These are phyloP conservation scores for Vicia sativa DNA, from an alignment of 306 rosid species.

Conservation along the genomic window DNA sequence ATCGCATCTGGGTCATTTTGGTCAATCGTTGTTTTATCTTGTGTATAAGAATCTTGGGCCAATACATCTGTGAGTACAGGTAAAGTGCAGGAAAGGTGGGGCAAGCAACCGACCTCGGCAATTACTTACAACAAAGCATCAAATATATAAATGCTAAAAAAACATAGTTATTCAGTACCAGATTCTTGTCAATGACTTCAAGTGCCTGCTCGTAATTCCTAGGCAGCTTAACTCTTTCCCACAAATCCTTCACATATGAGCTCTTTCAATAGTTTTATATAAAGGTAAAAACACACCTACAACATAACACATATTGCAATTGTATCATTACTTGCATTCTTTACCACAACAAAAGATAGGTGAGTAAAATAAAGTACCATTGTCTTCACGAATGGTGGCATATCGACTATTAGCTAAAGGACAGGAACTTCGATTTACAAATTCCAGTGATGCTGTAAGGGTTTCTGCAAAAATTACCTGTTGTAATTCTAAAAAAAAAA, in stretches of 20 bases:
- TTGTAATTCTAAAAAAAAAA: constrained; percentile 52
- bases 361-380: constrained; percentile 49
- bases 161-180: no score
- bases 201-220: constrained; percentile 87
- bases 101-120: constrained; percentile 26
- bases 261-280: constrained; percentile 92
- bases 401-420: constrained; percentile 96
- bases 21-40: constrained; percentile 88
- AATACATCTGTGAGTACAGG: constrained; percentile 72
- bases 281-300: constrained; percentile 92
- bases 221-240: constrained; percentile 96
- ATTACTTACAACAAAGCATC: constrained; percentile 16
- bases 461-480: constrained; percentile 84
- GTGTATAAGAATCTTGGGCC: constrained; percentile 93
- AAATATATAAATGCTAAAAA: neutral
- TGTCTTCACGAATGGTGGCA: constrained; percentile 83
- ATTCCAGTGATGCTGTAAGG: constrained; percentile 86
- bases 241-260: constrained; percentile 84
- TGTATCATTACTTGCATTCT: constrained; percentile 27
- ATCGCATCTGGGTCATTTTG: constrained; percentile 97
- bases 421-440: constrained; percentile 91
- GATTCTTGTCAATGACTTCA: constrained; percentile 76
- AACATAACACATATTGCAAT: constrained; percentile 36
- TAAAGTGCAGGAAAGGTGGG: constrained; percentile 15
- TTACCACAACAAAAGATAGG: neutral